Evolutionary conservation across 768 basidiomycete species (phyloP), one percentile per base, ranked within the genome.

Genomic region (Lactarius pseudohatsudake): DNA sequence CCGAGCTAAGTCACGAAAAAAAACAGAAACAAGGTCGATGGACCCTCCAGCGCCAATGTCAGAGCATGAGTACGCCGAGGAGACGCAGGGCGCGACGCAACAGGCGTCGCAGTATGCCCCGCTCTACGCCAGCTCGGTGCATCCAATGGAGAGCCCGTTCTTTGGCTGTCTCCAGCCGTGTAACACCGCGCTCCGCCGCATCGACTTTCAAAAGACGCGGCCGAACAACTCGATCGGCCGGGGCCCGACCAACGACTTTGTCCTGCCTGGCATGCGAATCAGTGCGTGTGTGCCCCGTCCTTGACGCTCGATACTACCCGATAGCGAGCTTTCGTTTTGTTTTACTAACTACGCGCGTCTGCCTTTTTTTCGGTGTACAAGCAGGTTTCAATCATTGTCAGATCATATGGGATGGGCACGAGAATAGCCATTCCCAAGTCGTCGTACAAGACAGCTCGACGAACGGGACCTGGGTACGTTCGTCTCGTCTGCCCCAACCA

Each of bases 381-480:
- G 57, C 70, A 85, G 81, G 79, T 75, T 86, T 86, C 71, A 75
- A 73, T 8, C 89, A 91, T 72, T 85, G 84, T 71, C 72, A 72
- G 26, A 81, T 91, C 53, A 74, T 74, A 8, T 90, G 87, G 88
- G 84, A 89, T 71, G 86, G 85, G 6, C 74, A 75, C 16, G 80
- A 83, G 38, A 72, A 74, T 30, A 67, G 72, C n/a, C 72, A 72
- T 40, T 76, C 82, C 0, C 78, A 77, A 13, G 79, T 89, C 13
- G 76, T 76, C 20, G 81, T 90, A 13, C 74, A 74, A 4, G 89
- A 91, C 75, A 69, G 76, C 53, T 89, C 86, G 40, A 89, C 86
- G 66, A 92, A 92, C 70, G 91, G 91, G 2, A 91, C 91, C 13
- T 91, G 82, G 74, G 86, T 86, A 74, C 74, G 85, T 77, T 4